Conservation (phyloP, 768 basidiomycete genomes). For the Xerocomellus amylosporus region DNA sequence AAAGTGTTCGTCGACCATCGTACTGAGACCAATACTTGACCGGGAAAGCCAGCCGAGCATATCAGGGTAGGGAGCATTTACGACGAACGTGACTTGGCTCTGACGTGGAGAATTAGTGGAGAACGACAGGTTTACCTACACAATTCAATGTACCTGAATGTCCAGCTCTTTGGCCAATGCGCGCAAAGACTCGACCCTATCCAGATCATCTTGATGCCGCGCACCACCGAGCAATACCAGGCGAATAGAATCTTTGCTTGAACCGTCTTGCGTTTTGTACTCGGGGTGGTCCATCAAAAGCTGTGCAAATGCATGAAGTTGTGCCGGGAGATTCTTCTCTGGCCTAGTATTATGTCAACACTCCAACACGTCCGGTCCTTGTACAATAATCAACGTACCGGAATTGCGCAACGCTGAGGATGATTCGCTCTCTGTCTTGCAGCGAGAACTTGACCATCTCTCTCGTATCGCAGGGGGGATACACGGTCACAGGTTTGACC, state of each 20-base stretch:
- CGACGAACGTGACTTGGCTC: conserved; percentile 71
- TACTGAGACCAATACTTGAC: conserved; percentile 85
- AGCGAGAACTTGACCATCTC: conserved; percentile 61
- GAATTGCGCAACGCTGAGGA: conserved; percentile 92
- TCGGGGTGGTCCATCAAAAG: conserved; percentile 62
- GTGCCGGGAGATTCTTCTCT: conserved; percentile 89
- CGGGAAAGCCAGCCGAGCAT: conserved; percentile 69
- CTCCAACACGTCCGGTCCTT: neutral
- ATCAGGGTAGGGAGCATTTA: conserved; percentile 77
- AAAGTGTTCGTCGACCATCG: conserved; percentile 98
- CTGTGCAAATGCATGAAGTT: conserved; percentile 65
- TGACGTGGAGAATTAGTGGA: conserved; percentile 29
- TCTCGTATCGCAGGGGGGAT: conserved; percentile 88
- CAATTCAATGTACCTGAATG: conserved; percentile 53
- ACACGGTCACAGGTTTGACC: conserved; percentile 51
- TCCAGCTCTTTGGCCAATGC: conserved; percentile 57
- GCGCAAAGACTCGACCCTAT: conserved; percentile 61
- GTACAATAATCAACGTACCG: conserved; percentile 46
- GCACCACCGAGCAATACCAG: conserved; percentile 83
- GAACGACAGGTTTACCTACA: neutral
- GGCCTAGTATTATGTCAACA: conserved; percentile 50
- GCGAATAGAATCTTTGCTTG: conserved; percentile 37
- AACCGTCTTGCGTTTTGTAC: conserved; percentile 33
- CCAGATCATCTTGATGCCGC: conserved; percentile 72
- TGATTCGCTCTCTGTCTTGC: conserved; percentile 53